Evolutionary conservation across 2,329 filamentous ascomycete species (phyloP).

Genomic region (Blumeria graminis): DNA sequence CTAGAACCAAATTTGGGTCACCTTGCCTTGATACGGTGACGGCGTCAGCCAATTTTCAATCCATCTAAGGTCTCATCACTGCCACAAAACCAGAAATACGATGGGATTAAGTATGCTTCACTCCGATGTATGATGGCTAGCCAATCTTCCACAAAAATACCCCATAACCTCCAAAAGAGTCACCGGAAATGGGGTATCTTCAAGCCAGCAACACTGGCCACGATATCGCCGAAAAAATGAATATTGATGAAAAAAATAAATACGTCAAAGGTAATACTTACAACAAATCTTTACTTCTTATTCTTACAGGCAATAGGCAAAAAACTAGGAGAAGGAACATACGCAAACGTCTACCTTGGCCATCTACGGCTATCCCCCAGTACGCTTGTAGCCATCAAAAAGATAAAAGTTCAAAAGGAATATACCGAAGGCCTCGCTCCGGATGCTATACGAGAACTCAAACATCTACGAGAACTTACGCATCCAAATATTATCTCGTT

Average conservation of each 20-base stretch:
- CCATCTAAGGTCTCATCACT: too few relatives aligned
- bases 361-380: constrained; percentile 50
- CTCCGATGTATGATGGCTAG: too few relatives aligned
- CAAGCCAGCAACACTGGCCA: constrained; percentile 12
- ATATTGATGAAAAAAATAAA: constrained; percentile 61
- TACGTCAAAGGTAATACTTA: constrained; percentile 51
- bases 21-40: too few relatives aligned
- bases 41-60: too few relatives aligned
- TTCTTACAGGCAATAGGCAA: constrained; percentile 29
- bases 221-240: constrained; percentile 56
- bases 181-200: neutral
- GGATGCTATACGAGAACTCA: constrained; percentile 87
- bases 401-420: constrained; percentile 69
- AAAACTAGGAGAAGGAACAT: constrained; percentile 88
- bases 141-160: too few relatives aligned
- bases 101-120: too few relatives aligned
- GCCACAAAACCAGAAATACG: too few relatives aligned
- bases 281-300: neutral
- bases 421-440: constrained; percentile 81
- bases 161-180: too few relatives aligned
- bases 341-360: constrained; percentile 83
- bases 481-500: constrained; percentile 93
- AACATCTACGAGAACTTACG: constrained; percentile 76
- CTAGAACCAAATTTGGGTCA: too few relatives aligned
- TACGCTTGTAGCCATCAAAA: constrained; percentile 71